These are phyloP conservation scores for Candida khao-thaluensis DNA, from an alignment of 805 yeast genomes.

Conservation along the genomic window DNA sequence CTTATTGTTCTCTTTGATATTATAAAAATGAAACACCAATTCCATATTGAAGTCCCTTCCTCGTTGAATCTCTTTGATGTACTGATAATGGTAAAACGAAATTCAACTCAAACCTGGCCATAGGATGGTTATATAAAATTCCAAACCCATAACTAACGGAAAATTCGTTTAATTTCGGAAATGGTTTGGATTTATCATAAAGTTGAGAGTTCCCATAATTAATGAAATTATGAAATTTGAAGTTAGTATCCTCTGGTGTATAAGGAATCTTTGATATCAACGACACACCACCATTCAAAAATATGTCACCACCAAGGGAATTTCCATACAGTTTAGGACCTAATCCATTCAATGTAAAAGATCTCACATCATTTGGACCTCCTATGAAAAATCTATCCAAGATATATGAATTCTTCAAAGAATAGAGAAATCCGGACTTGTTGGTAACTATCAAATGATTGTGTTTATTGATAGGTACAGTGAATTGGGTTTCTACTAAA, in stretches of 20 bases:
- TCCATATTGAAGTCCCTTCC: slow-evolving; percentile 60
- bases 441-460: slow-evolving; percentile 26
- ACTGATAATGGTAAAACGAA: slow-evolving; percentile 50
- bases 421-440: slow-evolving; percentile 33
- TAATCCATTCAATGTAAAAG: slow-evolving; percentile 50
- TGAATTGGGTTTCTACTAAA: slow-evolving; percentile 39
- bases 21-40: slow-evolving; percentile 58
- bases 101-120: slow-evolving; percentile 58
- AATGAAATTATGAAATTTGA: slow-evolving; percentile 48
- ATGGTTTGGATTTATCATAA: slow-evolving; percentile 1
- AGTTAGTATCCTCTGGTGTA: slow-evolving; percentile 40
- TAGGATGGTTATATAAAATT: slow-evolving; percentile 52
- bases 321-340: slow-evolving; percentile 54
- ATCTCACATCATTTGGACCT: slow-evolving; percentile 60
- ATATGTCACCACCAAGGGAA: slow-evolving; percentile 54
- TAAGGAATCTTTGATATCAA: slow-evolving; percentile 44
- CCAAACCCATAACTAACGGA: slow-evolving; percentile 50
- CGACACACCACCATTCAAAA: slow-evolving; percentile 46
- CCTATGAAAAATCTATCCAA: slow-evolving; percentile 56
- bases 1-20: slow-evolving; percentile 2
- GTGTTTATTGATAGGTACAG: slow-evolving; percentile 19
- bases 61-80: slow-evolving; percentile 43
- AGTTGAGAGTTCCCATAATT: slow-evolving; percentile 44
- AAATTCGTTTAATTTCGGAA: slow-evolving; percentile 15
- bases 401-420: slow-evolving; percentile 27